Evolutionary conservation across 306 rosid genomes (phyloP).

Genomic region (Calophaca sinica): DNA sequence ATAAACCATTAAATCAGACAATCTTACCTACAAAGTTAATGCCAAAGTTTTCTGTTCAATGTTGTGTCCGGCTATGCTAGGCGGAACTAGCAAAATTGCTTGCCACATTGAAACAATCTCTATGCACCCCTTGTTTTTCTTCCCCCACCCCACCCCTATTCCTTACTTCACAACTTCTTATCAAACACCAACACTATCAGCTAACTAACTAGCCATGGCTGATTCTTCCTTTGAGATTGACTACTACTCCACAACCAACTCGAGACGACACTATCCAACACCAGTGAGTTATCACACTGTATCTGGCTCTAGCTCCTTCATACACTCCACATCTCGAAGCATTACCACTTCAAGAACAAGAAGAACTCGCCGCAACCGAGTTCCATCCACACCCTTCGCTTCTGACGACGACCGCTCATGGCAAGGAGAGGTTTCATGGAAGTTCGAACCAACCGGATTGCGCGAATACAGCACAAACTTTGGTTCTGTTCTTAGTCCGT

Average conservation of each 20-base stretch:
- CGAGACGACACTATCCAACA: slow-evolving; percentile 49
- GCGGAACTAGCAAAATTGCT: slow-evolving; percentile 41
- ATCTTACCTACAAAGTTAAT: neutral
- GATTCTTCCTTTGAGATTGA: slow-evolving; percentile 64
- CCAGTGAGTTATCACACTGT: slow-evolving; percentile 50
- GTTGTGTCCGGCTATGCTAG: slow-evolving; percentile 3
- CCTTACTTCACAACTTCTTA: slow-evolving; percentile 9
- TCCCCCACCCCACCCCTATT: neutral
- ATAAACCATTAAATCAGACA: slow-evolving; percentile 8
- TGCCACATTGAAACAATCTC: slow-evolving; percentile 34
- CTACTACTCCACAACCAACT: slow-evolving; percentile 42
- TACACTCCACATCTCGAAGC: slow-evolving; percentile 50
- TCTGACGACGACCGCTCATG: slow-evolving; percentile 75
- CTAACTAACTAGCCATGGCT: slow-evolving; percentile 52
- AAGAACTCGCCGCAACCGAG: slow-evolving; percentile 37
- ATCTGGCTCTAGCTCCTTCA: slow-evolving; percentile 60
- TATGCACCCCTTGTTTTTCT: slow-evolving; percentile 9
- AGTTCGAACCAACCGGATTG: slow-evolving; percentile 69
- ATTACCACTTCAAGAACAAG: slow-evolving; percentile 38
- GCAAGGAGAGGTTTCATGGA: slow-evolving; percentile 87
- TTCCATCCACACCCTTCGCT: slow-evolving; percentile 73
- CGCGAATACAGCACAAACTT: slow-evolving; percentile 50
- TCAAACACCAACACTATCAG: neutral
- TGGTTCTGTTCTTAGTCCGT: slow-evolving; percentile 70
- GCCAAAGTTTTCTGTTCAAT: slow-evolving; percentile 1